Conservation (phyloP, 2,329 filamentous ascomycete genomes). For the Fusarium annulatum region DNA sequence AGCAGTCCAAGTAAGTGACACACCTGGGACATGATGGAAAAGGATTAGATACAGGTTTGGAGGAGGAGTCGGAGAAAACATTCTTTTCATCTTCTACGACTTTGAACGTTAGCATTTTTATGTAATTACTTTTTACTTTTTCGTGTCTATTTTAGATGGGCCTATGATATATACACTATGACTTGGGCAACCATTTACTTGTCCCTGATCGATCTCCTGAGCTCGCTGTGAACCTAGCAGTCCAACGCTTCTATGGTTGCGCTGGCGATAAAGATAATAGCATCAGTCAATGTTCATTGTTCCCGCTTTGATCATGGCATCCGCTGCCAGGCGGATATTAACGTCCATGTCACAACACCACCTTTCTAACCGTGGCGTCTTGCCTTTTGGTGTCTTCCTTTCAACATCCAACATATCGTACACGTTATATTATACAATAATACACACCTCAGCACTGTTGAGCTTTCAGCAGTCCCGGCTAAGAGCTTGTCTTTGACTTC, state of each 20-base stretch:
- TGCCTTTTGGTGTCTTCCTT: neutral
- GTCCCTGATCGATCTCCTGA: conserved; percentile 1
- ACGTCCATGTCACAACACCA: neutral
- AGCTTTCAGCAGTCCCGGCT: neutral
- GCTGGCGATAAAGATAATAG: neutral
- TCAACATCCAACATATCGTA: neutral
- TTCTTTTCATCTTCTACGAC: conserved; percentile 26
- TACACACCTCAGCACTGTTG: neutral
- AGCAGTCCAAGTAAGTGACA: neutral
- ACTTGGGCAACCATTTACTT: conserved; percentile 28
- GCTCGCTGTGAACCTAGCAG: neutral
- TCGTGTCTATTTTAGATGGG: conserved; percentile 12
- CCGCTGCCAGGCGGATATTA: neutral
- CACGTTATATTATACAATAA: conserved; percentile 6
- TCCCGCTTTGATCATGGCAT: neutral
- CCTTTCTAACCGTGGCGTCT: neutral
- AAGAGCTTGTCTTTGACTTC: neutral
- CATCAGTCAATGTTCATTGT: neutral
- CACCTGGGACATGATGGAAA: neutral
- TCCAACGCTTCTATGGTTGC: neutral
- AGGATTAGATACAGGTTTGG: neutral
- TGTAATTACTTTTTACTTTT: conserved; percentile 24
- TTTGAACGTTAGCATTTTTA: conserved; percentile 26
- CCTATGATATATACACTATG: conserved; percentile 27
- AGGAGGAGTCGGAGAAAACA: neutral